Percentiles rank a stretch among this genome's conserved stretches.
Evolutionary conservation across 768 basidiomycete genomes (phyloP).

Genomic region (Dictyophora rubrovolvata): DNA sequence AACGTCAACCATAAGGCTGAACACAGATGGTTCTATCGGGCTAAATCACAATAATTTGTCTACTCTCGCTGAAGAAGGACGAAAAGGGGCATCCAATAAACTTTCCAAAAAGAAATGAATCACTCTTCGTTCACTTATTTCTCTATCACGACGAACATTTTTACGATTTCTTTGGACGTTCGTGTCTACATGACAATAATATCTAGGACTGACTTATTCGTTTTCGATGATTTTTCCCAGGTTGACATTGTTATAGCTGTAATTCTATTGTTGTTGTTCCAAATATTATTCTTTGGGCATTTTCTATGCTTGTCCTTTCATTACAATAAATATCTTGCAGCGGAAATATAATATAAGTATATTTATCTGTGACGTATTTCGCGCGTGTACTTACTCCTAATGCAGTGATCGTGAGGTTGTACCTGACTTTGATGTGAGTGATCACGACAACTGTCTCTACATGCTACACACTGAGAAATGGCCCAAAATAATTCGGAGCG

Average conservation of each 20-base stretch:
- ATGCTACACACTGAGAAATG: no score
- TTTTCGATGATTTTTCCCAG: background rate
- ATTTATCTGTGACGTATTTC: no score
- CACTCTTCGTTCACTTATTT: background rate
- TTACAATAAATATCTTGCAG: background rate
- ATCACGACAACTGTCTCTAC: no score
- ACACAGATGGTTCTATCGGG: slow-evolving; percentile 4
- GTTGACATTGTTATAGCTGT: background rate
- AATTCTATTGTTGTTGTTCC: background rate
- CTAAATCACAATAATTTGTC: background rate
- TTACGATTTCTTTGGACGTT: background rate
- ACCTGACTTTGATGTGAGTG: no score
- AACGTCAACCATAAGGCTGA: slow-evolving; percentile 1
- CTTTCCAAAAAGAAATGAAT: background rate
- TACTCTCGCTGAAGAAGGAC: background rate
- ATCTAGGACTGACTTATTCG: background rate
- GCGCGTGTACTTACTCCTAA: no score
- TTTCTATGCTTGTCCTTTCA: background rate
- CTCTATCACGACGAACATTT: background rate
- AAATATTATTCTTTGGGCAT: background rate
- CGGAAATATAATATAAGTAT: no score
- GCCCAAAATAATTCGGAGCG: no score
- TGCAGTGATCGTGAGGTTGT: no score
- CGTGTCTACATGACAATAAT: background rate
- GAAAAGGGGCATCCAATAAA: background rate